These are phyloP conservation scores for Arabidopsis hybrid DNA, from an alignment of 441 rosid species.

Conservation along the genomic window DNA sequence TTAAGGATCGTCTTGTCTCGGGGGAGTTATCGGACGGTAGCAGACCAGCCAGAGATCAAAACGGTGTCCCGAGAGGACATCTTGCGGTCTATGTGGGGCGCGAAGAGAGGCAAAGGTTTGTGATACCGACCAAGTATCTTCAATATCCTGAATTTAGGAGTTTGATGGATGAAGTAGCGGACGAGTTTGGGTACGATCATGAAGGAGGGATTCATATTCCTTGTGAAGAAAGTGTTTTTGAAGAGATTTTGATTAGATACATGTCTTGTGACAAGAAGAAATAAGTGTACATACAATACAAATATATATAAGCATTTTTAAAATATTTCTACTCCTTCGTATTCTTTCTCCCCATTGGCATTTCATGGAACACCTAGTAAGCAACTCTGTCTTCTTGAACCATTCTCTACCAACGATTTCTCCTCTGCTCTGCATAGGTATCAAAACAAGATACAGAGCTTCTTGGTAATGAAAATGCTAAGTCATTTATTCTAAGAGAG, in stretches of 20 bases:
- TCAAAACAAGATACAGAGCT: conserved; percentile 8
- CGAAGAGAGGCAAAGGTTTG: conserved; percentile 56
- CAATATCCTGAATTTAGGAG: conserved; percentile 61
- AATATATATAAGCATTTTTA: conserved; percentile 7
- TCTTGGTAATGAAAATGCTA: conserved; percentile 24
- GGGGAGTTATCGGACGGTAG: conserved; percentile 49
- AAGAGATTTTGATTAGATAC: conserved; percentile 54
- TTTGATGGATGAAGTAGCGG: conserved; percentile 69
- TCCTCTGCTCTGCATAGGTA: conserved; percentile 10
- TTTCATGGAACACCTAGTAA: conserved; percentile 1
- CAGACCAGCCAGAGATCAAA: conserved; percentile 18
- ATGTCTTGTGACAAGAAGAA: conserved; percentile 48
- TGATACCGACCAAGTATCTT: conserved; percentile 61
- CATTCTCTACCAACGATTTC: conserved; percentile 15
- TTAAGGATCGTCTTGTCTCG: conserved; percentile 34
- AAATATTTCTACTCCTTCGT: not conserved
- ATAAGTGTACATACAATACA: conserved; percentile 29
- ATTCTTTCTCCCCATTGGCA: not conserved
- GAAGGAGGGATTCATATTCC: conserved; percentile 64
- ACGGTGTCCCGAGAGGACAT: conserved; percentile 61
- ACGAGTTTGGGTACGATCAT: conserved; percentile 67
- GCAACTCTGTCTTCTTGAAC: conserved; percentile 7
- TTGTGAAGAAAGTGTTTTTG: conserved; percentile 65
- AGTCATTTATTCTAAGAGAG: conserved; percentile 10
- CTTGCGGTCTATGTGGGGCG: conserved; percentile 67